Evolutionary conservation across 176 grass and related monocot species (phyloP), one percentile per base, ranked within the genome.

Genomic region (Poa annua): DNA sequence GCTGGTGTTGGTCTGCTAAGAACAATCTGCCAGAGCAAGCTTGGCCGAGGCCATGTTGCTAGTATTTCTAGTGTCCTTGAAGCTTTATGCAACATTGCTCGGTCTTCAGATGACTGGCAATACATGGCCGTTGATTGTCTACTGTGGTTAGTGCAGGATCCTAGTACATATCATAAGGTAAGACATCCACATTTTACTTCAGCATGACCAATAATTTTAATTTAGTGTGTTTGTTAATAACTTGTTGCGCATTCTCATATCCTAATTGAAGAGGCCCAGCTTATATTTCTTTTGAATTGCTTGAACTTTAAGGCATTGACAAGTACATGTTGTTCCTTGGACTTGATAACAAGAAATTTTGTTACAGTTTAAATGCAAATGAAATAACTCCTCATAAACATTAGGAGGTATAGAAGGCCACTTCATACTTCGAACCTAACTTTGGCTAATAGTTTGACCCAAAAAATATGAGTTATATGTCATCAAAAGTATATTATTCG

Each of bases 91-190:
- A 99, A 99, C 85, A 99, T 99, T 76, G 96, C 96, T 49, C 85
- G 91, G 16, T 99, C 96, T 76, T 96, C 96, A 66, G 96, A 99
- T 96, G 96, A 99, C 80, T 99, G 96, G 96, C 96, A 99, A 49
- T 96, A 92, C 82, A 99, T 99, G 96, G 96, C 96, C 76, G 87
- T 99, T 83, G 96, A 96, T 88, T 99, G 96, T 85, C 88, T 99
- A 74, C 86, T 99, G 81, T 99, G 96, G 96, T 69, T 99, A 65
- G 57, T 99, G 61, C 93, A 95, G 53, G 96, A 99, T 84, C 81
- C 91, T 75, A 96, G 59, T 80, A 94, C 96, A 68, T 92, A 88
- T 82, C 89, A 92, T 81, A 96, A 96, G 91, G 96, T 99, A 94
- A 77, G 65, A 83, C 73, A 50, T 71, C 74, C 41, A 41, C 51